Evolutionary conservation across 148 eudicot genomes (phyloP).

Genomic region (Vaccinium corymbosum): DNA sequence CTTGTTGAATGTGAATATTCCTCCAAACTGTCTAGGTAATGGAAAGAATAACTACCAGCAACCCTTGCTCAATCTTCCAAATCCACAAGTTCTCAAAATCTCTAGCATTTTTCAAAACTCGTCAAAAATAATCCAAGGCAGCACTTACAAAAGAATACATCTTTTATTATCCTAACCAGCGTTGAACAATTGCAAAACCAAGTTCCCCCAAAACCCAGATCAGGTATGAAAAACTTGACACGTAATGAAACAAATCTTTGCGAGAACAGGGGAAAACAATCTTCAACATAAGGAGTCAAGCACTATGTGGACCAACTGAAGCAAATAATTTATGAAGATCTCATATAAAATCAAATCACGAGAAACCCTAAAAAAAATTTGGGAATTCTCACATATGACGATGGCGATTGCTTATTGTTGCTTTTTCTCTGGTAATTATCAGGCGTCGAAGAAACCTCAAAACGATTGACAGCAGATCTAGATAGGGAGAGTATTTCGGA

Average conservation of each 20-base stretch:
- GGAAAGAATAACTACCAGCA: not conserved
- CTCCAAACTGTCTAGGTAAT: not conserved
- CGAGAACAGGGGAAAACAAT: not conserved
- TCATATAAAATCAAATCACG: not conserved
- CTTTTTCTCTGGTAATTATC: not conserved
- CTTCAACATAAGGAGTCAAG: not conserved
- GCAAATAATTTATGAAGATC: not conserved
- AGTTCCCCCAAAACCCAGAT: slow-evolving; percentile 6
- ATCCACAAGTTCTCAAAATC: not conserved
- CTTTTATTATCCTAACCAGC: not conserved
- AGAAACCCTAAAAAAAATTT: slow-evolving; percentile 8
- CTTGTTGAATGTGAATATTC: not conserved
- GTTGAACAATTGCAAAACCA: slow-evolving; percentile 5
- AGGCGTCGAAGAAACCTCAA: slow-evolving; percentile 24
- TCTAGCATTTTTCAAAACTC: not conserved
- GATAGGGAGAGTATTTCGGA: not conserved
- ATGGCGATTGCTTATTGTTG: not conserved
- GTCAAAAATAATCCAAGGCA: not conserved
- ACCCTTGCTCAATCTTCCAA: slow-evolving; percentile 1
- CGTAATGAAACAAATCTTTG: not conserved
- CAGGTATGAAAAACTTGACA: not conserved
- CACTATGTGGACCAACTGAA: not conserved
- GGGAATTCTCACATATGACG: slow-evolving; percentile 13
- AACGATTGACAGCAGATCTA: slow-evolving; percentile 9
- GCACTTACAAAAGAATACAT: not conserved